Base-by-base conservation (phyloP, 805 yeast genomes). In the Wickerhamomyces rabaulensis region DNA sequence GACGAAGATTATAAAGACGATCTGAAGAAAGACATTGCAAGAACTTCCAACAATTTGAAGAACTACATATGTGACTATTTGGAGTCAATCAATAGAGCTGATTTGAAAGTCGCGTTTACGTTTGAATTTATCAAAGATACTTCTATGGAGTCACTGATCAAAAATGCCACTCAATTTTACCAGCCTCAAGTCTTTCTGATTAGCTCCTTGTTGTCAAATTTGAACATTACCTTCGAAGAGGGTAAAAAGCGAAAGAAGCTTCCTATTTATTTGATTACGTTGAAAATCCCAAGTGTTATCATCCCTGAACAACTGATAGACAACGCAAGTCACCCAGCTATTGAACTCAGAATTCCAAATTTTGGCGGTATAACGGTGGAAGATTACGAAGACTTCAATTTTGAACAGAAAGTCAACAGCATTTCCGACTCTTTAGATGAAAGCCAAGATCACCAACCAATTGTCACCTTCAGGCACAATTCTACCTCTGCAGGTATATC, bases 91-190 rank as follows among this genome's bases (percentile, higher is more conserved):
- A 42, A 48, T 2, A 53, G 41, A 26, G 16, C 36, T 7, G 52
- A 52, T 23, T 36, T 58, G 9, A 55, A 51, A 38, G 49, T 60
- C 16, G 45, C 56, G 2, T 29, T 60, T 12, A 56, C 56, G 6
- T 45, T 60, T 13, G 64, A 60, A 40, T 46, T 60, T 23, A 58
- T 57, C n/a, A 58, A 49, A 33, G 55, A 53, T 36, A 17, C 39
- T 17, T 41, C 41, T 4, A 50, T 54, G 13, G 46, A 47, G 9
- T 33, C 41, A 10, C 15, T 56, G 6, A 27, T 60, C 20, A 52
- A 47, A 17, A 53, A 52, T 21, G 49, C 58, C 9, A 35, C 55
- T 5, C 20, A 45, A 3, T 42, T 56, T 17, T 56, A 55, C 37
- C 43, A 42, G 6, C 63, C 64, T 31, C 56, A 57, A 13, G 44